Evolutionary conservation across 257 asterid genomes (phyloP), one percentile per base, ranked within the genome.

Genomic region (Eustoma russellianum): DNA sequence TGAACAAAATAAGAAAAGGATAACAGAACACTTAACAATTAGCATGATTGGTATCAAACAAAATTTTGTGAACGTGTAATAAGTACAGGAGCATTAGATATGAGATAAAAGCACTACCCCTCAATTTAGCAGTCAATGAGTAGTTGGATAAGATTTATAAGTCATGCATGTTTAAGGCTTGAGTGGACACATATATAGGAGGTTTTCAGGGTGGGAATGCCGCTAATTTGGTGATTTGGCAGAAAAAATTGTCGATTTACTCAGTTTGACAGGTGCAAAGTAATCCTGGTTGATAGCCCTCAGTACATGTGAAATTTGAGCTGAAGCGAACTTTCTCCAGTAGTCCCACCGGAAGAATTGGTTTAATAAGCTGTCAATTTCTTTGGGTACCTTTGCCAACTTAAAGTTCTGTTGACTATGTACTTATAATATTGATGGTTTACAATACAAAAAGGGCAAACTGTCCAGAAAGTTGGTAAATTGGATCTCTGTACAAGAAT

Each of bases 381-480:
- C 59, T 30, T 56, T 46, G 67, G 52, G 47, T 74, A 72, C 34
- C 1, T 55, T 51, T 52, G 74, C 58, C 83, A 77, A 41, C 2
- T 4, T 56, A 77, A 33, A 35, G 13, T 16, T 51, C 24, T 56
- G 35, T 70, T 59, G 41, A 62, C 24, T 9, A 70, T 17, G 6
- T 52, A 68, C 44, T 44, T 59, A 17, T 52, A 63, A 33, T 60
- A 73, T 63, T 60, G 68, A 19, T 53, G 67, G 60, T 46, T 61
- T 43, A 55, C 35, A 41, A 46, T 40, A 71, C 81, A 75, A 59
- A 28, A 60, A 3, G 67, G 67, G 48, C 82, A 76, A n/a, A 46
- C 44, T n/a, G 76, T 76, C 79, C 79, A 61, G 61, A 71, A 75
- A 48, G 79, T 76, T 9, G 69, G n/a, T 49, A 17, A 56, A 33